These are phyloP conservation scores for Fusarium guadeloupense DNA, from an alignment of 2,329 filamentous ascomycete genomes.

Conservation along the genomic window DNA sequence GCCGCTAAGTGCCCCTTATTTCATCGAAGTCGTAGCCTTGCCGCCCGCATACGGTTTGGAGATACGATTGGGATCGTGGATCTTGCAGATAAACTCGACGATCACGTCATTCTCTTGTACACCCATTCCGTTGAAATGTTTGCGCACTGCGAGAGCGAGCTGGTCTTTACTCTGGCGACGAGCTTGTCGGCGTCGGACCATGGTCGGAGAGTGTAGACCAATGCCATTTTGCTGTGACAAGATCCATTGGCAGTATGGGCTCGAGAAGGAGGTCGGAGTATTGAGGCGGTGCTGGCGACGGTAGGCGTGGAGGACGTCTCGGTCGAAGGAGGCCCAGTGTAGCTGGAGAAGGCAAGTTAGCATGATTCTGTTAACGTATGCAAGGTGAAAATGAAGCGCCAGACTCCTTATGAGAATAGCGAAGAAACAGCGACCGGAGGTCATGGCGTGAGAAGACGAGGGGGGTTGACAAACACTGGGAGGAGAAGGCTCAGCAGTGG, in stretches of 20 bases:
- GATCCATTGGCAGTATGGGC: slow-evolving; percentile 68
- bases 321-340: slow-evolving; percentile 74
- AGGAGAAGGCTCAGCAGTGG: slow-evolving; percentile 44
- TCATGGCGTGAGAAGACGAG: slow-evolving; percentile 14
- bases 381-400: not conserved
- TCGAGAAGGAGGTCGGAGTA: slow-evolving; percentile 75
- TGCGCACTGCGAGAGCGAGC: slow-evolving; percentile 76
- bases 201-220: slow-evolving; percentile 78
- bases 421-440: not conserved
- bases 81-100: slow-evolving; percentile 79
- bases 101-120: slow-evolving; percentile 86
- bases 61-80: slow-evolving; percentile 51
- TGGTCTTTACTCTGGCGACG: slow-evolving; percentile 76
- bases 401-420: not conserved
- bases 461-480: slow-evolving; percentile 47
- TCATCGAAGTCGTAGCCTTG: slow-evolving; percentile 10
- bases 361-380: not conserved
- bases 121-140: slow-evolving; percentile 83
- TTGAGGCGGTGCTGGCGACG: slow-evolving; percentile 76
- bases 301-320: slow-evolving; percentile 76
- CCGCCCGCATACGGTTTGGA: slow-evolving; percentile 35
- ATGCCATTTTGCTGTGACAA: slow-evolving; percentile 70
- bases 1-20: slow-evolving; percentile 17
- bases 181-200: slow-evolving; percentile 71
- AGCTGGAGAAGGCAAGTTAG: slow-evolving; percentile 52